Conservation (phyloP, 108 stramenopile species). For the Pseudonitzschia pungens region DNA sequence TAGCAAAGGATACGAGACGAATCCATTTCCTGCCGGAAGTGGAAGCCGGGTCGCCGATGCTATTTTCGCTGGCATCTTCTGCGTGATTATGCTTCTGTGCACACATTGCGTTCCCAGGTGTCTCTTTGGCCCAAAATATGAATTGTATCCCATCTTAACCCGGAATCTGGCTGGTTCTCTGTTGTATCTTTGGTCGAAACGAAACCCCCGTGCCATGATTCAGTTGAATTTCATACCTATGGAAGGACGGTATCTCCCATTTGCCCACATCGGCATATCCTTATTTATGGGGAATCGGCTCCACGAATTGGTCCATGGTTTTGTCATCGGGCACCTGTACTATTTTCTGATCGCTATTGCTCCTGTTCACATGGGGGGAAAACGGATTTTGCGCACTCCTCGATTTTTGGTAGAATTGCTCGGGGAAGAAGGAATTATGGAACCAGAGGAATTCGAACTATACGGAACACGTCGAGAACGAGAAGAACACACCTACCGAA, state of each 20-base stretch:
- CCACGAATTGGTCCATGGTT: slow-evolving; percentile 43
- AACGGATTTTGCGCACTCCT: slow-evolving; percentile 25
- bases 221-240: slow-evolving; percentile 19
- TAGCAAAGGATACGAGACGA: slow-evolving; percentile 10
- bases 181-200: slow-evolving; percentile 20
- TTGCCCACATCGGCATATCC: slow-evolving; percentile 11
- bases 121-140: slow-evolving; percentile 6
- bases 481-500: not conserved
- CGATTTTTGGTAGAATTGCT: slow-evolving; percentile 20
- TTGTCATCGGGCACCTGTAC: slow-evolving; percentile 50
- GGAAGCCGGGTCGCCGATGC: slow-evolving; percentile 16
- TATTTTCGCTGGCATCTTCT: slow-evolving; percentile 12
- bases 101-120: slow-evolving; percentile 6
- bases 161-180: not conserved
- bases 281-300: slow-evolving; percentile 15
- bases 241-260: slow-evolving; percentile 23
- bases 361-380: slow-evolving; percentile 37
- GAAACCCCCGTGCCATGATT: slow-evolving; percentile 16
- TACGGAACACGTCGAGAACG: not conserved
- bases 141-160: slow-evolving; percentile 19
- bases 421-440: not conserved
- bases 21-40: slow-evolving; percentile 17
- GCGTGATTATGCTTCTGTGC: not conserved
- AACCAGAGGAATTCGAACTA: not conserved
- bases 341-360: slow-evolving; percentile 47